Conservation (phyloP, 2,329 filamentous ascomycete genomes). For the Nothopassalora personata region DNA sequence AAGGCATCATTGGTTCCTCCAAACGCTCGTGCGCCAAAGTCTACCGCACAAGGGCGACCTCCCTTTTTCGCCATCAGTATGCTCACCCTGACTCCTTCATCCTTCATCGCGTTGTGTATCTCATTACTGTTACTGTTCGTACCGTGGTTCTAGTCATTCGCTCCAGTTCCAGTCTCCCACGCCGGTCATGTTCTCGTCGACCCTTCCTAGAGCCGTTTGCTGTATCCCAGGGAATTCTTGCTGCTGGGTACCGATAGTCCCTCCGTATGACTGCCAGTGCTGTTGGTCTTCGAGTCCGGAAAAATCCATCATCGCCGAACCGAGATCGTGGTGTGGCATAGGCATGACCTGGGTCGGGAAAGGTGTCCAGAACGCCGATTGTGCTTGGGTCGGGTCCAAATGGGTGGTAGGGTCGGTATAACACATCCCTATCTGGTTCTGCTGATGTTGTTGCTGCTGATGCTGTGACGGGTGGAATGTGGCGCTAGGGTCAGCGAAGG, state of each 20-base stretch:
- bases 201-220: constrained; percentile 10
- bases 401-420: constrained; percentile 22
- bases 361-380: constrained; percentile 36
- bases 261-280: background rate
- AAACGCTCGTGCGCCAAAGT: background rate
- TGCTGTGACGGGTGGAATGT: background rate
- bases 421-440: constrained; percentile 25
- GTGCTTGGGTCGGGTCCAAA: constrained; percentile 18
- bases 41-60: background rate
- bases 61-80: background rate
- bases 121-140: background rate
- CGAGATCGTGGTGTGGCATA: constrained; percentile 14
- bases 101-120: background rate
- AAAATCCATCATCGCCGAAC: constrained; percentile 16
- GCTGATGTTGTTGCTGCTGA: constrained; percentile 12
- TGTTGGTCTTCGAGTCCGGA: constrained; percentile 11
- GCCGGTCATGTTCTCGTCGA: constrained; percentile 20
- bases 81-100: background rate
- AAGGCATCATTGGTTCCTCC: background rate
- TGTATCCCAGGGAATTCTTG: constrained; percentile 6
- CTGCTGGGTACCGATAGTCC: background rate
- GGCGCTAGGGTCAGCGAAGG: constrained; percentile 20
- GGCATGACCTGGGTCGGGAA: constrained; percentile 38
- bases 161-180: constrained; percentile 19
- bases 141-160: constrained; percentile 4